Evolutionary conservation across 768 basidiomycete genomes (phyloP).

Genomic region (Tremella mesenterica): DNA sequence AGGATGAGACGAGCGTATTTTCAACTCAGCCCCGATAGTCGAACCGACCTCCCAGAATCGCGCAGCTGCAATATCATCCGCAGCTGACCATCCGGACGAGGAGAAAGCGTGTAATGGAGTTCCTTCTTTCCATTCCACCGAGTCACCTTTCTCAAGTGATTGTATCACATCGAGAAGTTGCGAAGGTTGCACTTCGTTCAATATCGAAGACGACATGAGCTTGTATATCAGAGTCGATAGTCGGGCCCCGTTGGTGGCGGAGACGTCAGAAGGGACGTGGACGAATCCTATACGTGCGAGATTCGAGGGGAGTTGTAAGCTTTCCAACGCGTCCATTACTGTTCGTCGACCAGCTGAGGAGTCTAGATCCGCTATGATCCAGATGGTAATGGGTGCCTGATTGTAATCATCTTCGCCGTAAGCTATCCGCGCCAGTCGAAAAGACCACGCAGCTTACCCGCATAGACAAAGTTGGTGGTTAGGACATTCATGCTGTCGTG

Average conservation of each 20-base stretch:
- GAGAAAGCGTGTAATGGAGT: constrained; percentile 22
- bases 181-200: constrained; percentile 14
- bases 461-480: constrained; percentile 55
- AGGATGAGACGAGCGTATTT: constrained; percentile 55
- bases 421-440: background rate
- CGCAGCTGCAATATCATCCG: constrained; percentile 23
- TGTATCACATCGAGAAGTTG: constrained; percentile 33
- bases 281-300: constrained; percentile 60
- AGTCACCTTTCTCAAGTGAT: background rate
- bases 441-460: constrained; percentile 48
- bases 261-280: constrained; percentile 54
- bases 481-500: constrained; percentile 35
- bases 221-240: constrained; percentile 39
- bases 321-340: constrained; percentile 57
- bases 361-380: constrained; percentile 72
- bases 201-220: constrained; percentile 16
- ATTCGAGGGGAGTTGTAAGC: constrained; percentile 51
- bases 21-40: constrained; percentile 51
- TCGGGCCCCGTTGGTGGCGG: constrained; percentile 37
- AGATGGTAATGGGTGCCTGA: constrained; percentile 44
- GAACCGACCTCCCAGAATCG: constrained; percentile 34
- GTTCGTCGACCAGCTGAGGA: constrained; percentile 54
- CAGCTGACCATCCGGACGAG: constrained; percentile 8
- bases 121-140: background rate
- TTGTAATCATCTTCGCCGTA: constrained; percentile 9